A percentile compares a stretch with the other conserved stretches of the same genome.
Conservation (phyloP, 164 flowering plant species). For the Vitis rotundifolia region DNA sequence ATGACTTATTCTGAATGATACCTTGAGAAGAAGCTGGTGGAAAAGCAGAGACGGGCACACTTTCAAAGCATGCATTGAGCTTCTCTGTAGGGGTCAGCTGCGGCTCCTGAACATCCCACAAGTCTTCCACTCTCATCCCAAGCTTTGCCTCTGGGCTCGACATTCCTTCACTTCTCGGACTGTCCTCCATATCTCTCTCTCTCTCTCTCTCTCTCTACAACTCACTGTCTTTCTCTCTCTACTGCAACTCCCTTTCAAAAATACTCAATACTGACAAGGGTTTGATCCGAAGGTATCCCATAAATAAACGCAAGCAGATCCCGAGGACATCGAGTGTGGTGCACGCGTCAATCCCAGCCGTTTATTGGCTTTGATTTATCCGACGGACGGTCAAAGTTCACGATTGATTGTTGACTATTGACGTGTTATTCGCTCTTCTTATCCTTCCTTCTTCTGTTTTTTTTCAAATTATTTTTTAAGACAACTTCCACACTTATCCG, state of each 20-base stretch:
- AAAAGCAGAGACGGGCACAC: slow-evolving; percentile 82
- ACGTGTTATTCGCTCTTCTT: slow-evolving; percentile 12
- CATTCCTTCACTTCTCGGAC: slow-evolving; percentile 43
- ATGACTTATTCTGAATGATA: slow-evolving; percentile 2
- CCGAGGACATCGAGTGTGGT: not conserved
- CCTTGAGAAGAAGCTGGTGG: slow-evolving; percentile 73
- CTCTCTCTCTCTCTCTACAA: slow-evolving; percentile 11
- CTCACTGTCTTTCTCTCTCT: not conserved
- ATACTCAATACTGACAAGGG: not conserved
- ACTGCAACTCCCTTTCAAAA: too few species aligned
- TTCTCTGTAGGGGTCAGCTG: slow-evolving; percentile 89
- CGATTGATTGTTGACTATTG: not conserved
- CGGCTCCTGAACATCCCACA: slow-evolving; percentile 83
- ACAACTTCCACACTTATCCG: slow-evolving; percentile 23
- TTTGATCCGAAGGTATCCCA: not conserved
- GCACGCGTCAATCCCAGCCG: not conserved
- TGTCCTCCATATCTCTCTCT: slow-evolving; percentile 25
- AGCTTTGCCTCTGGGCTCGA: slow-evolving; percentile 84
- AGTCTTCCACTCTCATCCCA: slow-evolving; percentile 80
- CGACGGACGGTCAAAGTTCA: not conserved
- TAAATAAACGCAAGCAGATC: not conserved
- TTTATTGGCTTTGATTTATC: not conserved
- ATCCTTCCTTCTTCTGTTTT: slow-evolving; percentile 8
- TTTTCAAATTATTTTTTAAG: not conserved
- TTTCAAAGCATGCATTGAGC: slow-evolving; percentile 95